phyloP scores from a whole-genome alignment of 306 rosid species.

The Cicer arietinum region DNA sequence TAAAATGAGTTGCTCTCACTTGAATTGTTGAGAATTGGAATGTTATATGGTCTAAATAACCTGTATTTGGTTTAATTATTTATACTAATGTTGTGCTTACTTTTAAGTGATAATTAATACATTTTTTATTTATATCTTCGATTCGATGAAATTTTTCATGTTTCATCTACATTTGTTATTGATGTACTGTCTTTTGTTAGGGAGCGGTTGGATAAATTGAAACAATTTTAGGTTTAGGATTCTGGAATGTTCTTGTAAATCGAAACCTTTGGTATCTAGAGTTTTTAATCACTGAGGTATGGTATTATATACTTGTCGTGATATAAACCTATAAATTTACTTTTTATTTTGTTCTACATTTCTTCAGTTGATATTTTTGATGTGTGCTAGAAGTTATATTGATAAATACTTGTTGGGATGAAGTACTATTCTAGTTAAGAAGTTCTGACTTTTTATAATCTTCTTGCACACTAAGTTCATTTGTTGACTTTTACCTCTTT shows the following conservation, averaged over 20 bases:
- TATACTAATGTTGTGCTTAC: neutral
- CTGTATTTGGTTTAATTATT: neutral
- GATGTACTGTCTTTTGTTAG: too few species aligned
- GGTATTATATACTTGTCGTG: neutral
- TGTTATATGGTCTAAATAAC: neutral
- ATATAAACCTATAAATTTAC: neutral
- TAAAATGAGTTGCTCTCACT: neutral
- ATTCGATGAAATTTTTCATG: neutral
- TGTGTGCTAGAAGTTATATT: conserved; percentile 4
- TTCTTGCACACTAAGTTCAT: neutral
- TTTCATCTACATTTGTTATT: neutral
- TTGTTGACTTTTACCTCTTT: conserved; percentile 1
- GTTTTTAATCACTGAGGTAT: neutral
- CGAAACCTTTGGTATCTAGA: too few species aligned
- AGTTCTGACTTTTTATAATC: neutral
- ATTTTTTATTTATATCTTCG: neutral
- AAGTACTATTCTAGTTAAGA: conserved; percentile 10
- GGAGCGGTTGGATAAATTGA: too few species aligned
- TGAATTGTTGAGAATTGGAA: conserved; percentile 33
- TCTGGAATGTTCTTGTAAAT: neutral
- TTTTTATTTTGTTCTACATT: neutral
- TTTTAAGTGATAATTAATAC: neutral
- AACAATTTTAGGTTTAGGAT: neutral
- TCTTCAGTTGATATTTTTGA: conserved; percentile 34
- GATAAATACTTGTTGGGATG: conserved; percentile 15